A percentile compares a stretch with the other conserved stretches of the same genome.
Evolutionary conservation across 75 land plant species (phyloP).

Genomic region (Picea glauca): DNA sequence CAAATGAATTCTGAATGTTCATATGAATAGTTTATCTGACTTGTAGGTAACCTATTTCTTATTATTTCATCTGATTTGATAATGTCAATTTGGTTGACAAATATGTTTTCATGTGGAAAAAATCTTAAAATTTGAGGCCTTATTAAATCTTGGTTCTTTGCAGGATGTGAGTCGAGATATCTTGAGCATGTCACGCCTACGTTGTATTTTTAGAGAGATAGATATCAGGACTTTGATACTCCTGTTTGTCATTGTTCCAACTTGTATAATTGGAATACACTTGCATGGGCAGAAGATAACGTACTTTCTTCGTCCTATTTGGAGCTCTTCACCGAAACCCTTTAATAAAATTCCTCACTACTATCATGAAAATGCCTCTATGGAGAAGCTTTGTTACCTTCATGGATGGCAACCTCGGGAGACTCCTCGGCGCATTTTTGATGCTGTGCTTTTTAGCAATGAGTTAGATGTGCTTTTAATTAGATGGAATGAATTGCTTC

Average conservation of each 20-base stretch:
- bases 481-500: conserved; percentile 69
- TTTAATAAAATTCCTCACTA: conserved; percentile 57
- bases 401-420: conserved; percentile 79
- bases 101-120: no score
- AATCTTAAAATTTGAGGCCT: no score
- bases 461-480: conserved; percentile 69
- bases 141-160: no score
- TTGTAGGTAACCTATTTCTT: no score
- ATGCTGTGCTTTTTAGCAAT: conserved; percentile 81
- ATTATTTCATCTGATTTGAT: no score
- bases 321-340: conserved; percentile 80
- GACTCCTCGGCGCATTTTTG: conserved; percentile 66
- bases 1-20: no score
- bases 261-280: conserved; percentile 29
- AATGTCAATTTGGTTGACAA: no score
- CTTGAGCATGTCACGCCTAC: no score
- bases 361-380: conserved; percentile 36
- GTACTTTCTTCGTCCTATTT: conserved; percentile 78
- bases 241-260: conserved; percentile 31
- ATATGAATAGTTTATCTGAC: no score
- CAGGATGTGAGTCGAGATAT: no score
- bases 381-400: conserved; percentile 56
- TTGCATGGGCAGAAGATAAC: conserved; percentile 63
- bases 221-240: conserved; percentile 40
- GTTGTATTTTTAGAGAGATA: conserved; percentile 40